Percentiles rank a stretch among this genome's conserved stretches.
Conservation (phyloP, 2,329 filamentous ascomycete species). For the Colletotrichum truncatum region DNA sequence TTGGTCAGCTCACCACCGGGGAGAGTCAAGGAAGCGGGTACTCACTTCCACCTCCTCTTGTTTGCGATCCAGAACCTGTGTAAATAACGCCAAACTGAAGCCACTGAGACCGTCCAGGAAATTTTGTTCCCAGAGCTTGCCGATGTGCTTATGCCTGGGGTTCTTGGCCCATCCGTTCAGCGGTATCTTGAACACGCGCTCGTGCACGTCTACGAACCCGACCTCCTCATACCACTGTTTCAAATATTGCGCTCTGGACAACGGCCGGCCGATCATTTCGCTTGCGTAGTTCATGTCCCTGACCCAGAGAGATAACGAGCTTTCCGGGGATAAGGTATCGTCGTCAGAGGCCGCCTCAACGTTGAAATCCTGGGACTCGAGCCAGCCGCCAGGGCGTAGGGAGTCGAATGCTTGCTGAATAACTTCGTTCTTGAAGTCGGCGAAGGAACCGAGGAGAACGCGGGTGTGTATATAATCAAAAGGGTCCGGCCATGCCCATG, state of each 20-base stretch:
- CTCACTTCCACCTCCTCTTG: slow-evolving; percentile 59
- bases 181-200: slow-evolving; percentile 63
- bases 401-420: slow-evolving; percentile 61
- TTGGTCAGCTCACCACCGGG: slow-evolving; percentile 23
- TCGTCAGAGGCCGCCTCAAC: slow-evolving; percentile 53
- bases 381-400: slow-evolving; percentile 61
- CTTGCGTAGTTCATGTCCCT: slow-evolving; percentile 50
- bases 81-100: slow-evolving; percentile 51
- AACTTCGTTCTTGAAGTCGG: slow-evolving; percentile 55
- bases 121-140: slow-evolving; percentile 55
- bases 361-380: slow-evolving; percentile 62
- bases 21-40: not conserved
- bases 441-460: slow-evolving; percentile 59
- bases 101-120: slow-evolving; percentile 53
- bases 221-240: slow-evolving; percentile 52
- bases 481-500: slow-evolving; percentile 62
- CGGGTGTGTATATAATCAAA: slow-evolving; percentile 66
- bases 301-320: slow-evolving; percentile 50
- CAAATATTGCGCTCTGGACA: slow-evolving; percentile 44
- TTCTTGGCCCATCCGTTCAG: slow-evolving; percentile 63
- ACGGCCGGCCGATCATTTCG: slow-evolving; percentile 45
- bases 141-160: slow-evolving; percentile 51
- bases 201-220: slow-evolving; percentile 64
- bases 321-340: slow-evolving; percentile 48
- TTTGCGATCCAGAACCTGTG: slow-evolving; percentile 49